Evolutionary conservation across 768 basidiomycete genomes (phyloP).

Genomic region (Hypholoma sublateritium): DNA sequence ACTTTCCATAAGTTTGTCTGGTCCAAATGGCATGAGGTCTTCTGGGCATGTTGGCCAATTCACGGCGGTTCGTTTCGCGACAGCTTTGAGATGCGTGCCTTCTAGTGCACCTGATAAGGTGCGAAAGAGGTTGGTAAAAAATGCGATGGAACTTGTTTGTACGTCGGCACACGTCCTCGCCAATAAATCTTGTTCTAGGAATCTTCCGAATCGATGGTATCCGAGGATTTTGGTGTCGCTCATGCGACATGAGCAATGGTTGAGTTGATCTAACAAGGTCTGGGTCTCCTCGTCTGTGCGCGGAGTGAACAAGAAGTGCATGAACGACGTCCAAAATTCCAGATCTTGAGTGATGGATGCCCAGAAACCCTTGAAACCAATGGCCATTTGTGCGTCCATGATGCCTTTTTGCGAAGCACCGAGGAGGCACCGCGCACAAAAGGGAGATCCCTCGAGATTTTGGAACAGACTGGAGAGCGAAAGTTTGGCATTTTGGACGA

Average conservation of each 20-base stretch:
- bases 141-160: slow-evolving; percentile 2
- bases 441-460: background rate
- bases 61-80: background rate
- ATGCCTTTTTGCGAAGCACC: background rate
- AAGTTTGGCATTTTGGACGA: background rate
- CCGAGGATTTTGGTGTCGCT: background rate
- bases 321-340: background rate
- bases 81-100: background rate
- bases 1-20: slow-evolving; percentile 3
- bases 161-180: background rate
- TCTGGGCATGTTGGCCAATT: slow-evolving; percentile 6
- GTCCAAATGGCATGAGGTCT: slow-evolving; percentile 6
- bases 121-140: background rate
- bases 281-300: background rate
- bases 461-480: background rate
- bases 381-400: background rate
- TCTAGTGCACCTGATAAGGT: background rate
- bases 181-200: background rate
- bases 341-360: background rate
- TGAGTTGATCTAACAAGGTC: background rate
- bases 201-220: slow-evolving; percentile 1
- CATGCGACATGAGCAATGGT: slow-evolving; percentile 2
- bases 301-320: slow-evolving; percentile 1
- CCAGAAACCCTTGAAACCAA: background rate
- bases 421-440: background rate